Evolutionary conservation across 2,329 filamentous ascomycete genomes (phyloP).

Genomic region (Coniella lustricola): DNA sequence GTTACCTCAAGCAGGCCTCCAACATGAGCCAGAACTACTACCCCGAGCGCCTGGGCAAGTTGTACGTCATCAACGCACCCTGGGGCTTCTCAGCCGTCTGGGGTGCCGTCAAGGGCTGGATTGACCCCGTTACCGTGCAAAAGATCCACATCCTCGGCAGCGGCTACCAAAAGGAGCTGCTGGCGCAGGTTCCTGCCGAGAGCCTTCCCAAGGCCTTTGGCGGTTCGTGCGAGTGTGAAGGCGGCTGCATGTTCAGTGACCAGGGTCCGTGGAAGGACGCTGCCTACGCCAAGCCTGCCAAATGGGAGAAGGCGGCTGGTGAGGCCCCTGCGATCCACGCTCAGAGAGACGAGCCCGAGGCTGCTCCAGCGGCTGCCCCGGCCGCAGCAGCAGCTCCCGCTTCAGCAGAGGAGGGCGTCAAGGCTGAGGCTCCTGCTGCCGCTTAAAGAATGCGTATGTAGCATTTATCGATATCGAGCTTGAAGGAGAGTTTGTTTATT

Average conservation of each 20-base stretch:
- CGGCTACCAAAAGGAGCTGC: conserved; percentile 75
- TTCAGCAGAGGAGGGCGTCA: conserved; percentile 27
- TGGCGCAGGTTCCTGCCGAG: conserved; percentile 78
- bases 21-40: conserved; percentile 98
- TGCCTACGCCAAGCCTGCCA: conserved; percentile 58
- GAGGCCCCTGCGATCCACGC: conserved; percentile 20
- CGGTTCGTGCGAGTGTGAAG: conserved; percentile 72
- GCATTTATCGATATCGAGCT: conserved; percentile 1
- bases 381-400: conserved; percentile 15
- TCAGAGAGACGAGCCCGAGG: conserved; percentile 29
- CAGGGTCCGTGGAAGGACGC: conserved; percentile 80
- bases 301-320: conserved; percentile 50
- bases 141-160: conserved; percentile 90
- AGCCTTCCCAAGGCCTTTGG: conserved; percentile 85
- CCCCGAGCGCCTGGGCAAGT: conserved; percentile 88
- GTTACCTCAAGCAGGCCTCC: conserved; percentile 78
- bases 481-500: background rate
- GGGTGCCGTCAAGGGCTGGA: conserved; percentile 80
- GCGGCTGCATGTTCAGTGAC: conserved; percentile 82
- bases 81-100: conserved; percentile 92
- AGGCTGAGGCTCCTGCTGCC: conserved; percentile 28
- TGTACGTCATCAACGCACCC: conserved; percentile 96
- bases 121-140: conserved; percentile 91
- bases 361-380: conserved; percentile 21
- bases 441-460: conserved; percentile 27